These are phyloP conservation scores for Rhododendron vialii DNA, from an alignment of 148 eudicot species.

Conservation along the genomic window DNA sequence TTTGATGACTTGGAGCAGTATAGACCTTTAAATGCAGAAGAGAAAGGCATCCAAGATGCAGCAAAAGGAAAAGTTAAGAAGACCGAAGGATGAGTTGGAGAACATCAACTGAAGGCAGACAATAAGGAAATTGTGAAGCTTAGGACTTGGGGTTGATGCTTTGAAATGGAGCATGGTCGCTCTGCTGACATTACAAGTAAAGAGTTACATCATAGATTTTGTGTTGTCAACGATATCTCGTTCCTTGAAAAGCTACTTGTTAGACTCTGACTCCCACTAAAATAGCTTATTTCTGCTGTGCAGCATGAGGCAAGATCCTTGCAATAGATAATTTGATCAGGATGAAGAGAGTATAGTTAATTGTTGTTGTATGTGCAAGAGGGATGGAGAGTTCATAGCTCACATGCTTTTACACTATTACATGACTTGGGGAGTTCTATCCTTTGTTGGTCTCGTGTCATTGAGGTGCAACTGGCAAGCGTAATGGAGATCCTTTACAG, in stretches of 20 bases:
- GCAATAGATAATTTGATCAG: background rate
- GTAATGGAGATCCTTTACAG: background rate
- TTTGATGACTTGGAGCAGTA: background rate
- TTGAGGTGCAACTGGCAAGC: background rate
- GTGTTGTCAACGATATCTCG: background rate
- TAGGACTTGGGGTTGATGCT: background rate
- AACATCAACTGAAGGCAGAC: background rate
- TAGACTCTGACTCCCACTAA: background rate
- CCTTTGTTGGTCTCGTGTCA: background rate
- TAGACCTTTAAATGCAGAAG: background rate
- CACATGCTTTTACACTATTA: background rate
- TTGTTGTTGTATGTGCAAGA: background rate
- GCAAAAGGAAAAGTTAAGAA: background rate
- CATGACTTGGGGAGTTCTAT: background rate
- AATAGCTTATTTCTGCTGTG: background rate
- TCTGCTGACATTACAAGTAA: background rate
- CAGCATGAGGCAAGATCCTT: background rate
- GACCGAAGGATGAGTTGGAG: background rate
- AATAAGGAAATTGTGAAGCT: background rate
- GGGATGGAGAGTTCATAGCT: background rate
- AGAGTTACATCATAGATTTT: background rate
- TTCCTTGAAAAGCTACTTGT: background rate
- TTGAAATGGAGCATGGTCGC: background rate
- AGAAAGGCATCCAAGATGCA: background rate
- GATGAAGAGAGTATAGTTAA: background rate